Evolutionary conservation across 2,329 filamentous ascomycete species (phyloP), one percentile per base, ranked within the genome.

Genomic region (Fragosphaeria purpurea): DNA sequence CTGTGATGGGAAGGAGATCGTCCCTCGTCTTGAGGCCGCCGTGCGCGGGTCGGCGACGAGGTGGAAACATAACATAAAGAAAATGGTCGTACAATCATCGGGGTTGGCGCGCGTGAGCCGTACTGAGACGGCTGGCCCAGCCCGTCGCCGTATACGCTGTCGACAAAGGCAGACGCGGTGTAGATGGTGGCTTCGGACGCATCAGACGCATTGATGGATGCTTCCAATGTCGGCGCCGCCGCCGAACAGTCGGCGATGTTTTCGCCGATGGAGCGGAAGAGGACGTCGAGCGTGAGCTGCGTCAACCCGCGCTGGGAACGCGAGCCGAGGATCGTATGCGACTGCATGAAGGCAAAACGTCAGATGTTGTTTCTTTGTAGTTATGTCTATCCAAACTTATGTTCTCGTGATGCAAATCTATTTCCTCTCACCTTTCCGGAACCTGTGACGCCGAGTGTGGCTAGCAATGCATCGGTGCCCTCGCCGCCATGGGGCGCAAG

Each of bases 321-420:
- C 10, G 88, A 94, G 50, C 93, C 93, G 12, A 98, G 78, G 53
- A 97, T 95, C 0, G 93, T 98, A 65, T 98, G 91, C 56, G 88
- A 94, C 91, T 96, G 42, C 11, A n/a, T 6, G 41, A 33, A 8
- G n/a, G 30, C 11, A 32, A 22, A 22, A 22, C 22, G 22, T 22
- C 22, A 22, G 22, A 22, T 22, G 22, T 22, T 22, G 22, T 22
- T 3, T 2, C 22, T 22, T 22, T 3, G 22, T 22, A 22, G 22
- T 22, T 22, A 22, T 22, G 22, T 22, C 22, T 22, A 22, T 22
- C 3, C 22, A 22, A 22, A 22, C 22, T 22, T 22, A 22, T 22
- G 22, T 22, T 22, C 22, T 22, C 22, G 22, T 22, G 22, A 22
- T 22, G 22, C 22, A 22, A 22, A 22, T 22, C 22, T 22, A 22